phyloP scores from a whole-genome alignment of 352 stramenopile genomes.

The Pythium coloratum region DNA sequence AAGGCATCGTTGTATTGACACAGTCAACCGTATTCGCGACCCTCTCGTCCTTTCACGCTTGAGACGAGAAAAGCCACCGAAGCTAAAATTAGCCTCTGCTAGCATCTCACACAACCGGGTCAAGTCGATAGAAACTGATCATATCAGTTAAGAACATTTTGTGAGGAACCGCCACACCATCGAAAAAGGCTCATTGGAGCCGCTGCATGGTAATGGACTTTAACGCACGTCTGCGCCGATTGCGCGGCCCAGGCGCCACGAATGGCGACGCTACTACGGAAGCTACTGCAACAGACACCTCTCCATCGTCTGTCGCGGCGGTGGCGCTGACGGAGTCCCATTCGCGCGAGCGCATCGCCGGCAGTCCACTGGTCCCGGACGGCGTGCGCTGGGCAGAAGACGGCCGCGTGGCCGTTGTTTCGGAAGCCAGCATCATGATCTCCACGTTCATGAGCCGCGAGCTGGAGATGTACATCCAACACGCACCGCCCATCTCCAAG shows the following conservation, averaged over 20 bases:
- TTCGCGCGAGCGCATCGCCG: slow-evolving; percentile 71
- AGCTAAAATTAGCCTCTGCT: neutral
- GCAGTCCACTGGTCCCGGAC: slow-evolving; percentile 65
- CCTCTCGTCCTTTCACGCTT: too few species aligned
- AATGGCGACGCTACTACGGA: neutral
- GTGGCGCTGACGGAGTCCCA: slow-evolving; percentile 14
- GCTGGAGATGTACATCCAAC: slow-evolving; percentile 79
- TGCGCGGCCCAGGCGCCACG: neutral
- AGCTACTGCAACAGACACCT: neutral
- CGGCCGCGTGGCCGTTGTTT: slow-evolving; percentile 67
- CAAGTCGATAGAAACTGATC: too few species aligned
- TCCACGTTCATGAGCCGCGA: slow-evolving; percentile 78
- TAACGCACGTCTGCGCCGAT: neutral
- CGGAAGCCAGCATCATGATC: slow-evolving; percentile 74
- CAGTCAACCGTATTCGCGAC: too few species aligned
- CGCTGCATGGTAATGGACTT: neutral
- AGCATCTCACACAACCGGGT: neutral
- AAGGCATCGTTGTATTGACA: neutral
- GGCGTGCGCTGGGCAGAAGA: slow-evolving; percentile 75
- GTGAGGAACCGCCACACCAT: neutral
- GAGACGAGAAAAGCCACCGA: too few species aligned
- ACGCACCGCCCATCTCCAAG: slow-evolving; percentile 76
- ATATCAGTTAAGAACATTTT: too few species aligned
- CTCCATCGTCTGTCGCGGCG: neutral
- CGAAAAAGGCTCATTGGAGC: neutral